Evolutionary conservation across 768 basidiomycete species (phyloP).

Genomic region (Asterophora lycoperdoides): DNA sequence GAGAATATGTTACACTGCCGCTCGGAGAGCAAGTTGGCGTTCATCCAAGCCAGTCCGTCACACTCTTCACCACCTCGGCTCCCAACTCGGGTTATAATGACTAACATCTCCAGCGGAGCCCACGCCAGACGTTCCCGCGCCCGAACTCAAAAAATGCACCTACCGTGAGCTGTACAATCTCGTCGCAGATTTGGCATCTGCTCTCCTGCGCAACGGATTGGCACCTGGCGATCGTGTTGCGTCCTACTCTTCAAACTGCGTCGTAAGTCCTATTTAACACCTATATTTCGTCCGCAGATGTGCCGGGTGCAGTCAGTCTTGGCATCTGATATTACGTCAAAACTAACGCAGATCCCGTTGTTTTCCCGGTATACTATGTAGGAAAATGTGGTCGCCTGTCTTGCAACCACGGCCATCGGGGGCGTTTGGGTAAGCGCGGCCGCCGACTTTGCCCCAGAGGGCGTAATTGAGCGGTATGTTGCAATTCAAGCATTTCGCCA

Average conservation of each 20-base stretch:
- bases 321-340: not conserved
- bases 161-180: slow-evolving; percentile 56
- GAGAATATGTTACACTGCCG: slow-evolving; percentile 72
- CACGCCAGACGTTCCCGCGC: slow-evolving; percentile 41
- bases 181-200: slow-evolving; percentile 55
- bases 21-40: slow-evolving; percentile 52
- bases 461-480: slow-evolving; percentile 65
- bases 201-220: slow-evolving; percentile 48
- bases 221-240: slow-evolving; percentile 68
- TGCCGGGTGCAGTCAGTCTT: slow-evolving; percentile 5
- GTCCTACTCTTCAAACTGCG: slow-evolving; percentile 75
- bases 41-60: slow-evolving; percentile 66
- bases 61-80: slow-evolving; percentile 5
- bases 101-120: slow-evolving; percentile 51
- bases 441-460: slow-evolving; percentile 77
- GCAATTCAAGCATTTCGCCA: slow-evolving; percentile 3
- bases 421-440: slow-evolving; percentile 84
- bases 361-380: slow-evolving; percentile 24
- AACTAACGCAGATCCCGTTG: not conserved
- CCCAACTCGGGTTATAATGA: slow-evolving; percentile 13
- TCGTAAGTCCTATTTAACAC: slow-evolving; percentile 42
- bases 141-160: slow-evolving; percentile 41
- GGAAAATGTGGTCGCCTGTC: slow-evolving; percentile 67
- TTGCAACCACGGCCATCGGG: slow-evolving; percentile 66
- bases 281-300: slow-evolving; percentile 1